Evolutionary conservation across 2,329 filamentous ascomycete species (phyloP).

Genomic region (Alternaria conjuncta): DNA sequence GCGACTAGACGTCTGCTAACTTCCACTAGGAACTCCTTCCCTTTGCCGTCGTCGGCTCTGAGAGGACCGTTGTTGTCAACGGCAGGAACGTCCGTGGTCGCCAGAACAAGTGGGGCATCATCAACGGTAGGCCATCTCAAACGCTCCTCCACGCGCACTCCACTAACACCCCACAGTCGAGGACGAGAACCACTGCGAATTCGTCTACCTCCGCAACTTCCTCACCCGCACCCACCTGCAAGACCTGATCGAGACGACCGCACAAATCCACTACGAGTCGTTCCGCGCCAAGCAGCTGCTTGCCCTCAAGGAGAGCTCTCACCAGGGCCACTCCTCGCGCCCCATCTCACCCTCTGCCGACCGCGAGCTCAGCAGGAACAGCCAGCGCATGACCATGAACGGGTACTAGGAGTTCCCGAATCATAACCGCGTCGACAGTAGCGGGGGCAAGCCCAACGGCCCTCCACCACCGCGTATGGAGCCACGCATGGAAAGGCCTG

Average conservation of each 20-base stretch:
- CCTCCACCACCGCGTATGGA: slow-evolving; percentile 32
- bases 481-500: slow-evolving; percentile 30
- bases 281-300: slow-evolving; percentile 99
- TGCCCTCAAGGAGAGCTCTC: slow-evolving; percentile 95
- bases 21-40: slow-evolving; percentile 79
- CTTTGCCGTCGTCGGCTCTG: slow-evolving; percentile 96
- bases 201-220: slow-evolving; percentile 98
- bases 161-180: slow-evolving; percentile 66
- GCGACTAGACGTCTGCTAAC: slow-evolving; percentile 42
- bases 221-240: slow-evolving; percentile 97
- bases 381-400: slow-evolving; percentile 98
- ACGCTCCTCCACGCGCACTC: neutral
- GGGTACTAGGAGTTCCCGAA: slow-evolving; percentile 73
- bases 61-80: slow-evolving; percentile 96
- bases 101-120: slow-evolving; percentile 99
- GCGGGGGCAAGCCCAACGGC: slow-evolving; percentile 30
- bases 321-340: slow-evolving; percentile 77
- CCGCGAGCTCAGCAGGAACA: slow-evolving; percentile 94
- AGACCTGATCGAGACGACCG: slow-evolving; percentile 98
- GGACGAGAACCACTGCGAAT: slow-evolving; percentile 99
- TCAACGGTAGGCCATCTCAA: slow-evolving; percentile 65
- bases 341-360: slow-evolving; percentile 96
- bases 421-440: slow-evolving; percentile 42
- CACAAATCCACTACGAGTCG: slow-evolving; percentile 99
- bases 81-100: slow-evolving; percentile 97